Percentiles rank a stretch among this genome's conserved stretches.
Conservation (phyloP, 1,284 basidiomycete species). For the Ceratobasidium sp. region DNA sequence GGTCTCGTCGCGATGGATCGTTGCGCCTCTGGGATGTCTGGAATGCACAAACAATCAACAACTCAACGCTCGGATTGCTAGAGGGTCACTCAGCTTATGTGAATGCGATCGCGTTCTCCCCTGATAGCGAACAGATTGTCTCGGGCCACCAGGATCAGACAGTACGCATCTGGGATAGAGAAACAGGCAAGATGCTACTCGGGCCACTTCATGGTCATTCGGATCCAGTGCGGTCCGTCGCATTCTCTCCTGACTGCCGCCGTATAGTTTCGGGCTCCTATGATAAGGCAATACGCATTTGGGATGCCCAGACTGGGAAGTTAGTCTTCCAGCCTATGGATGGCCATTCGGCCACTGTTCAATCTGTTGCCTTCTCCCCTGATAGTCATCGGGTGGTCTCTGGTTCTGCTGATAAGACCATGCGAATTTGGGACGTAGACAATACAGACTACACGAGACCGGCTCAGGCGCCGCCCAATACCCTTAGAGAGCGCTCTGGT, state of each 20-base stretch:
- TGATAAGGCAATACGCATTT: conserved; percentile 13
- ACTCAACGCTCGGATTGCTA: too few relatives aligned
- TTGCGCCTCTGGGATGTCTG: conserved; percentile 40
- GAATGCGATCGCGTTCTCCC: conserved; percentile 21
- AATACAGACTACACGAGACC: neutral
- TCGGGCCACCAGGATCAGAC: conserved; percentile 5
- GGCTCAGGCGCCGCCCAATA: neutral
- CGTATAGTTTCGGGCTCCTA: conserved; percentile 3
- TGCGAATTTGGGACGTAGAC: conserved; percentile 33
- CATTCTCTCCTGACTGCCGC: conserved; percentile 27
- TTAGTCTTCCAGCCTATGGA: neutral
- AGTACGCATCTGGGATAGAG: conserved; percentile 38
- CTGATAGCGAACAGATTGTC: conserved; percentile 14
- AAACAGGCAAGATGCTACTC: neutral
- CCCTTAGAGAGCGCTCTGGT: conserved; percentile 27
- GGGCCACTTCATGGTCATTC: conserved; percentile 15
- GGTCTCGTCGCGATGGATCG: conserved; percentile 4
- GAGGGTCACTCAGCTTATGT: neutral
- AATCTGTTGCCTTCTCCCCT: conserved; percentile 28
- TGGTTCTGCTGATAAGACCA: neutral
- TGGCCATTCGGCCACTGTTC: neutral
- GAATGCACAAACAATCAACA: too few relatives aligned
- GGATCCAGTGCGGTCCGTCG: neutral
- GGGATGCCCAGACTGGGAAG: neutral
- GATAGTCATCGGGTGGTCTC: conserved; percentile 16